Conservation (phyloP, 331 rosid genomes). For the Spiraea crenata region DNA sequence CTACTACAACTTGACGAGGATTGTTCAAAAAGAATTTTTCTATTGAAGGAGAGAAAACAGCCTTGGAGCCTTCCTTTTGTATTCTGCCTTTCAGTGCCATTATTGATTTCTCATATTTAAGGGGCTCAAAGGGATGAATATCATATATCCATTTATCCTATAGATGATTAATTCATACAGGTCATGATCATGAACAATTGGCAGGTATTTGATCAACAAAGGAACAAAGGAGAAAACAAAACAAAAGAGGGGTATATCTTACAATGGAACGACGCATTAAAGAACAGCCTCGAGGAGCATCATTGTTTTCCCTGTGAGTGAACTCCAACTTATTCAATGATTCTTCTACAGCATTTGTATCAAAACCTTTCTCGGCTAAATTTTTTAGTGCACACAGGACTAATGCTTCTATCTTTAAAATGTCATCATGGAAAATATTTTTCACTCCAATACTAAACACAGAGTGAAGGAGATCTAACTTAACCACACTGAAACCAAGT, state of each 20-base stretch:
- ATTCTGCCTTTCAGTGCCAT: slow-evolving; percentile 81
- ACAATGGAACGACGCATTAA: slow-evolving; percentile 85
- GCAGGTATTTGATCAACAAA: slow-evolving; percentile 5
- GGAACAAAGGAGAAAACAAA: slow-evolving; percentile 4
- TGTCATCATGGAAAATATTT: slow-evolving; percentile 35
- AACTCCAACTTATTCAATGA: slow-evolving; percentile 90
- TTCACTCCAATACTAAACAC: background rate
- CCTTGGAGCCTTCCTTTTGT: slow-evolving; percentile 78
- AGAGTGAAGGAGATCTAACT: background rate
- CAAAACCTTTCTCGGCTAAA: slow-evolving; percentile 79
- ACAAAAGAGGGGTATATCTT: slow-evolving; percentile 31
- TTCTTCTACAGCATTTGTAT: slow-evolving; percentile 76
- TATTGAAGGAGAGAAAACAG: slow-evolving; percentile 85
- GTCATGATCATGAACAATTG: slow-evolving; percentile 6
- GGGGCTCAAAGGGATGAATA: slow-evolving; percentile 86
- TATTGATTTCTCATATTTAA: slow-evolving; percentile 89
- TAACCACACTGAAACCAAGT: slow-evolving; percentile 20
- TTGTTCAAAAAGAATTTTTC: slow-evolving; percentile 84
- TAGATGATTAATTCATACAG: slow-evolving; percentile 11
- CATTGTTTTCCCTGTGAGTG: slow-evolving; percentile 83
- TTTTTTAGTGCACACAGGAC: slow-evolving; percentile 50
- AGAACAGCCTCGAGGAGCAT: slow-evolving; percentile 88
- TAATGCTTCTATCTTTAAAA: slow-evolving; percentile 71
- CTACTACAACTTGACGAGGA: slow-evolving; percentile 79
- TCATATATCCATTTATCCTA: slow-evolving; percentile 95